A percentile compares a stretch with the other conserved stretches of the same genome.
These are phyloP conservation scores for Pleurotus djamor DNA, from an alignment of 768 basidiomycete species.

Conservation along the genomic window DNA sequence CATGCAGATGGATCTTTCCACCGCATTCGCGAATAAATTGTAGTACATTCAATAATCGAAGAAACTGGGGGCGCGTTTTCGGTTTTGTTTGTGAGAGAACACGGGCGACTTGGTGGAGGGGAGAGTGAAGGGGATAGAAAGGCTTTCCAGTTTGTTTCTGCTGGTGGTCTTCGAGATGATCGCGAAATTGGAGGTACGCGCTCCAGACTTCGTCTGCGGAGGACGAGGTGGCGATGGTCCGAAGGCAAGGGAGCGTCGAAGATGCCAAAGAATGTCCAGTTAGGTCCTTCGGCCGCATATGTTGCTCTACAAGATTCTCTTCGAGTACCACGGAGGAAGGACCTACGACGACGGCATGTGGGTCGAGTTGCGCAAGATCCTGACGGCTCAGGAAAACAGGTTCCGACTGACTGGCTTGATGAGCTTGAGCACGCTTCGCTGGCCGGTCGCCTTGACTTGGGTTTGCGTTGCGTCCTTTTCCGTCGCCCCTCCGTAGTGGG, in stretches of 20 bases:
- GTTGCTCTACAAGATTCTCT: background rate
- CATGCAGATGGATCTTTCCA: constrained; percentile 53
- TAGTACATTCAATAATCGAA: constrained; percentile 68
- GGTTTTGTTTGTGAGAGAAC: constrained; percentile 53
- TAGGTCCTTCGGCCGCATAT: background rate
- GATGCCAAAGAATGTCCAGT: background rate
- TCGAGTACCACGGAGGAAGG: constrained; percentile 6
- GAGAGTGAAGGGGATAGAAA: constrained; percentile 29
- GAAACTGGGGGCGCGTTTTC: constrained; percentile 57
- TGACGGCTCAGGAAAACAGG: background rate
- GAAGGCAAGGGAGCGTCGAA: constrained; percentile 15
- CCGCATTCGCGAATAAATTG: constrained; percentile 53
- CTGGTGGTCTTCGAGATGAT: constrained; percentile 18
- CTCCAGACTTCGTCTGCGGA: constrained; percentile 32
- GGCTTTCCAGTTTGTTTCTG: constrained; percentile 14
- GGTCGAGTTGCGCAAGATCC: background rate
- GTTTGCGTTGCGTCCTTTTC: background rate
- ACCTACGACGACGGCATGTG: background rate
- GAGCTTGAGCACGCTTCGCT: background rate
- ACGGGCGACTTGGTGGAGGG: constrained; percentile 62
- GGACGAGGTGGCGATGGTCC: constrained; percentile 16
- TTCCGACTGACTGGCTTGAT: background rate
- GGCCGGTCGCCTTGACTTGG: background rate
- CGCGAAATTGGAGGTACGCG: constrained; percentile 36
- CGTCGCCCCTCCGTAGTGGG: background rate